Percentiles rank a stretch among this genome's conserved stretches.
Conservation (phyloP, 2,329 filamentous ascomycete genomes). For the Fusarium armeniacum region DNA sequence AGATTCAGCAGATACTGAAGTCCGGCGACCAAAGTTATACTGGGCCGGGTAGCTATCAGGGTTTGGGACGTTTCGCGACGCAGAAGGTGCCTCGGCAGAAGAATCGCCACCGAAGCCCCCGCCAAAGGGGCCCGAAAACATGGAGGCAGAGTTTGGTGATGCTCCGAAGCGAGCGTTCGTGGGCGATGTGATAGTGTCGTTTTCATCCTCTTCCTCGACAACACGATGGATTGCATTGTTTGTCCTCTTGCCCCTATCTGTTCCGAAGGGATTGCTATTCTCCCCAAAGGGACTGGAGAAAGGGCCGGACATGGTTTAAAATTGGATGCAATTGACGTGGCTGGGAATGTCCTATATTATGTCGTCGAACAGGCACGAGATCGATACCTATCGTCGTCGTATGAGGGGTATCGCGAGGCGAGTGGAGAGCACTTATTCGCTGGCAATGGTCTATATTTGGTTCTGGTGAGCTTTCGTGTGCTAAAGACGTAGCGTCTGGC, state of each 20-base stretch:
- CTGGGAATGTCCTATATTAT: constrained; percentile 10
- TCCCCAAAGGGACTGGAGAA: constrained; percentile 81
- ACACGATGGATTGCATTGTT: constrained; percentile 64
- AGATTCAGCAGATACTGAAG: constrained; percentile 96
- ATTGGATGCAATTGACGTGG: constrained; percentile 8
- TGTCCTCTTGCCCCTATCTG: constrained; percentile 41
- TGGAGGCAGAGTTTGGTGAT: constrained; percentile 52
- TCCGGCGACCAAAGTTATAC: constrained; percentile 93
- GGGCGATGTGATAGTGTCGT: constrained; percentile 80
- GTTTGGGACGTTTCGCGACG: constrained; percentile 65
- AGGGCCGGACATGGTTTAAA: constrained; percentile 75
- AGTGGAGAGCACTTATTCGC: constrained; percentile 67
- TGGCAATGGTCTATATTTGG: constrained; percentile 74
- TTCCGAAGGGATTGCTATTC: constrained; percentile 59
- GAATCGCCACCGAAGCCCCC: constrained; percentile 60
- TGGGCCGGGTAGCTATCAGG: constrained; percentile 85
- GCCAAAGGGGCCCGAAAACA: constrained; percentile 68
- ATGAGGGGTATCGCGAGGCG: constrained; percentile 76
- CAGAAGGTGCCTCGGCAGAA: constrained; percentile 61
- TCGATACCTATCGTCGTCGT: constrained; percentile 70
- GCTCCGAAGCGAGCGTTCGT: constrained; percentile 72
- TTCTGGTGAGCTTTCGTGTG: constrained; percentile 65
- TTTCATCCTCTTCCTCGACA: constrained; percentile 89
- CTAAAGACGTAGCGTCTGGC: constrained; percentile 59
- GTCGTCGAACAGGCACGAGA: constrained; percentile 22